These are phyloP conservation scores for Russula ochroleuca DNA, from an alignment of 768 basidiomycete species.

Conservation along the genomic window DNA sequence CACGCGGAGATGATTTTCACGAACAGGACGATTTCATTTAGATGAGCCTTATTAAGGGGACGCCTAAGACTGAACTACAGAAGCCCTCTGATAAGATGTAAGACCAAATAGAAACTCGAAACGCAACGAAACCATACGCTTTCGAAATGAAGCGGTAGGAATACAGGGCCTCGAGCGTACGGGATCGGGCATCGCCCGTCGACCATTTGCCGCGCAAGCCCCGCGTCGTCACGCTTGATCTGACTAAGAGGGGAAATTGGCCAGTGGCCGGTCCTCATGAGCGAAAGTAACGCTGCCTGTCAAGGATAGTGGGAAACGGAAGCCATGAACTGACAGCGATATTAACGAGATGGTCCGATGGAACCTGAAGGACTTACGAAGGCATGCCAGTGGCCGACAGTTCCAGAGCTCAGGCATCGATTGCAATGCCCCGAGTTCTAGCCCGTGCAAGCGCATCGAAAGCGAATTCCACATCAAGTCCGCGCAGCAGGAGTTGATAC, in stretches of 20 bases:
- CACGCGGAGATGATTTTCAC: background rate
- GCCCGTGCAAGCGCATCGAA: background rate
- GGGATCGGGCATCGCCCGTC: background rate
- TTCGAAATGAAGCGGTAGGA: background rate
- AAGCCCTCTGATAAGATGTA: background rate
- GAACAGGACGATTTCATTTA: background rate
- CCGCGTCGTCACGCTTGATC: background rate
- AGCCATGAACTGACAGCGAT: background rate
- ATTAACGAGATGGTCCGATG: background rate
- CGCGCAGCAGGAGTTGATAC: background rate
- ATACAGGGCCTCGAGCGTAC: background rate
- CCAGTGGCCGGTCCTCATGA: background rate
- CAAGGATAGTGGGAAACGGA: background rate
- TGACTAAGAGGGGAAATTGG: background rate
- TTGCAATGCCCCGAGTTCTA: background rate
- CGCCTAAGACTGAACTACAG: too few relatives aligned
- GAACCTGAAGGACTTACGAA: background rate
- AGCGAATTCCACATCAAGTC: background rate
- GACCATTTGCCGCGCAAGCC: background rate
- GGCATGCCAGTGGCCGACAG: background rate
- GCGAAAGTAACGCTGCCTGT: background rate
- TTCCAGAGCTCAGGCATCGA: background rate
- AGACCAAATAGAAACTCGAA: background rate
- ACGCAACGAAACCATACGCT: background rate
- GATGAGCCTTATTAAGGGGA: background rate